Base-by-base conservation (phyloP, 2,329 filamentous ascomycete species). In the Emericellopsis atlantica region DNA sequence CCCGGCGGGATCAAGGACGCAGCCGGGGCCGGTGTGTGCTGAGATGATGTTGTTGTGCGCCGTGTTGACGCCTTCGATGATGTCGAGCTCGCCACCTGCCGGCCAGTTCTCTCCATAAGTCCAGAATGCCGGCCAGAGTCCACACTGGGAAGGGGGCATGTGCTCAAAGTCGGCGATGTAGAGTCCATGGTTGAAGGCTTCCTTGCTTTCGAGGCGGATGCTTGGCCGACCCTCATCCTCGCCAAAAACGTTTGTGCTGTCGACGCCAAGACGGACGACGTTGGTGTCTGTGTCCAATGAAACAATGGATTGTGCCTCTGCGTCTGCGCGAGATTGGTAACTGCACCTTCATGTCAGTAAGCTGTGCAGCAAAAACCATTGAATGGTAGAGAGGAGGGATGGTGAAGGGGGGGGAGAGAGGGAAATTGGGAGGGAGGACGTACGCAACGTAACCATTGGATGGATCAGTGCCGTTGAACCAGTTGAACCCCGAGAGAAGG, bases 141-240 rank as follows among this genome's bases (percentile, higher is more conserved):
- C 84, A 48, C 84, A 88, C 39, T 74, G 65, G 2, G 77, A 76
- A 2, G 68, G 70, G 4, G 84, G 81, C 80, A 88, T 87, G 49
- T 88, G 82, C 15, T 67, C 66, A 40, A 87, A 72, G 54, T 88
- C 83, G 18, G 81, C 67, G 39, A 88, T 77, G 49, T 87, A 76
- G 9, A 87, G 69, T 1, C 80, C 82, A 48, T 79, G 68, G 24
- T 68, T 74, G 55, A 78, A 88, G 4, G 65, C 58, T 39, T 73
- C 66, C 40, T 74, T 79, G 58, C 79, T 84, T 35, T 76, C 74
- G 11, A 88, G 58, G 14, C 83, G 73, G 32, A 88, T 72, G 46
- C 79, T 84, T 9, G 68, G 65, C 15, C 71, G 58, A n/a, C 70
- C 71, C 41, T 56, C 50, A 39, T 58, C 50, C 3, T 55, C 45